phyloP scores from a whole-genome alignment of 116 monocot genomes.

The Zostera marina region DNA sequence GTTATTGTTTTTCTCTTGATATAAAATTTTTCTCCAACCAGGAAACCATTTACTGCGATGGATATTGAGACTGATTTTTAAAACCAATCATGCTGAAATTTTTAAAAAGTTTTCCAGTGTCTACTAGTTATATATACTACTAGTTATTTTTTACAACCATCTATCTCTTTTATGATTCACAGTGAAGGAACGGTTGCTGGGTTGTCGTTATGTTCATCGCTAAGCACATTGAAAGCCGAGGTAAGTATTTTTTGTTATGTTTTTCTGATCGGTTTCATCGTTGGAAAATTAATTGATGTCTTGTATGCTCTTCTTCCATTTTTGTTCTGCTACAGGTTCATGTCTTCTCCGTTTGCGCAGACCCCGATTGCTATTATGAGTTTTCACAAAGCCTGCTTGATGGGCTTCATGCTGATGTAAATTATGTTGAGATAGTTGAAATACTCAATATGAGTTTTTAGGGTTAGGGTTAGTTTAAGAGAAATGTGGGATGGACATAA shows the following conservation, averaged over 20 bases:
- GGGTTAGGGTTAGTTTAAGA: too few relatives aligned
- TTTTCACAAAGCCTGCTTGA: constrained; percentile 76
- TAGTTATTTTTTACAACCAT: neutral
- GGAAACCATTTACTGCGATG: too few relatives aligned
- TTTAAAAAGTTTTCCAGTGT: too few relatives aligned
- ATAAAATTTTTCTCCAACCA: too few relatives aligned
- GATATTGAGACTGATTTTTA: too few relatives aligned
- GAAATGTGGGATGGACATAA: too few relatives aligned
- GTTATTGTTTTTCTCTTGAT: too few relatives aligned
- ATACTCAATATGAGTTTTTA: constrained; percentile 54
- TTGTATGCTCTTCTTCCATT: neutral
- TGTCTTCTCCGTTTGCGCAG: constrained; percentile 95
- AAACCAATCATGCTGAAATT: too few relatives aligned
- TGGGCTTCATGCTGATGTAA: constrained; percentile 69
- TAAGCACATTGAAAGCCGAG: constrained; percentile 77
- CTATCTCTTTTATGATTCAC: constrained; percentile 2
- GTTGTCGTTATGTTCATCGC: constrained; percentile 56
- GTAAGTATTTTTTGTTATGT: constrained; percentile 17
- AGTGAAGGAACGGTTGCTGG: constrained; percentile 98
- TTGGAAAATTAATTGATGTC: neutral
- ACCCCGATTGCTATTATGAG: constrained; percentile 77
- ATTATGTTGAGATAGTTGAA: constrained; percentile 54
- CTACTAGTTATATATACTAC: too few relatives aligned
- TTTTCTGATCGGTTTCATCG: neutral
- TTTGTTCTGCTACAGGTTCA: constrained; percentile 39